Evolutionary conservation across 1,284 basidiomycete genomes (phyloP), one percentile per base, ranked within the genome.

Genomic region (Boletus semigastroideus): DNA sequence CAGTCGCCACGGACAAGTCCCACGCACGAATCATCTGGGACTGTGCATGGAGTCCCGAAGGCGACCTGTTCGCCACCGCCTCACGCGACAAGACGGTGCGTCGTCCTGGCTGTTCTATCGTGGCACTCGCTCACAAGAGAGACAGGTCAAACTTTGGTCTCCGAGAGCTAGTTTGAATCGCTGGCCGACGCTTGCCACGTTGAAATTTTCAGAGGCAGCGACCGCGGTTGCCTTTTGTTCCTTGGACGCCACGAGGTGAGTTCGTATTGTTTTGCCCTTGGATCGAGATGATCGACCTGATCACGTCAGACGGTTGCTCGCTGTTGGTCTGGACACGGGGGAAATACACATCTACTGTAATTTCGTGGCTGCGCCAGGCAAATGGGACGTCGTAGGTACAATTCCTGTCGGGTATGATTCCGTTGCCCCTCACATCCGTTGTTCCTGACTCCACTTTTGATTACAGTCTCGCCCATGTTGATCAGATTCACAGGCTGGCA

Each of bases 11-110:
- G 10, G 85, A 94, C 57, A 94, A 92, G 68, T 86, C 92, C 0
- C 96, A 99, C 70, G 80, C 83, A 1, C 82, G 97, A 30, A 98
- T 99, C 64, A 89, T 99, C 37, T 96, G 97, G 92, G 97, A 99
- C 68, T 91, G 87, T 62, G 82, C 85, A 20, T 99, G 94, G 92
- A 77, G 86, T 1, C 63, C 68, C 2, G 84, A 90, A 59, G 83
- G 83, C 5, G 78, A 84, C 53, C 62, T 86, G 7, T 99, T 99
- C 67, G 94, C 85, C 2, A 99, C 97, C 1, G 95, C 93, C 1
- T 95, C 94, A 6, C 80, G 97, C 42, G 96, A 99, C 70, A 98
- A 96, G 74, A 93, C 88, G n/a, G 94, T 92, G 57, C 51, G 80
- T 54, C 25, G 33, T 11, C 39, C 4, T 14, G 4, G 16, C 10